Conservation (phyloP, 768 basidiomycete species). For the Calocybe gangraenosa region DNA sequence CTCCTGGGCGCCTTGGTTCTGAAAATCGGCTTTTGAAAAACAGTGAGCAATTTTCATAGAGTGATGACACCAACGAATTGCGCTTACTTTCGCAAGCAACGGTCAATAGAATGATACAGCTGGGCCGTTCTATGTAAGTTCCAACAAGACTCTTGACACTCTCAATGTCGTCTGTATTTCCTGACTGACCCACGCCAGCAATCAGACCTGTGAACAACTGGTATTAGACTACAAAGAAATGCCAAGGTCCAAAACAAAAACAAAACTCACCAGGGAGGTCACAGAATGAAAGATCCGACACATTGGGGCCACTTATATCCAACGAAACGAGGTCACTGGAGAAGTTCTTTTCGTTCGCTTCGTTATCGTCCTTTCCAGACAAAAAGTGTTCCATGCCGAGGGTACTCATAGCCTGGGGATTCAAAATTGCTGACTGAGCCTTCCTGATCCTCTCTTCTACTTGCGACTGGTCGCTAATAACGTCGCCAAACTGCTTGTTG, state of each 20-base stretch:
- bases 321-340: constrained; percentile 55
- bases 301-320: constrained; percentile 53
- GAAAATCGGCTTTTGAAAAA: constrained; percentile 58
- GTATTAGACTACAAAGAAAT: no score
- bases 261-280: constrained; percentile 49
- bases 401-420: constrained; percentile 34
- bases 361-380: constrained; percentile 24
- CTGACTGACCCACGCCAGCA: constrained; percentile 45
- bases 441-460: constrained; percentile 67
- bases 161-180: constrained; percentile 52
- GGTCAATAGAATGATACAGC: constrained; percentile 59
- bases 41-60: neutral
- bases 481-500: constrained; percentile 38
- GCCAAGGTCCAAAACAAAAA: no score
- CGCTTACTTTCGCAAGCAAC: constrained; percentile 61
- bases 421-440: constrained; percentile 64
- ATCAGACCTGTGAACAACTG: constrained; percentile 42
- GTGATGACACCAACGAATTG: neutral
- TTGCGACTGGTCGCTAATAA: constrained; percentile 44
- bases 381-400: constrained; percentile 29
- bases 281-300: constrained; percentile 62
- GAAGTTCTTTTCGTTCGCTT: constrained; percentile 30
- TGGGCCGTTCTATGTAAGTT: constrained; percentile 56
- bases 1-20: constrained; percentile 71
- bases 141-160: constrained; percentile 57